phyloP scores from a whole-genome alignment of 1,139 yeast genomes.

The Hansenula sp. region DNA sequence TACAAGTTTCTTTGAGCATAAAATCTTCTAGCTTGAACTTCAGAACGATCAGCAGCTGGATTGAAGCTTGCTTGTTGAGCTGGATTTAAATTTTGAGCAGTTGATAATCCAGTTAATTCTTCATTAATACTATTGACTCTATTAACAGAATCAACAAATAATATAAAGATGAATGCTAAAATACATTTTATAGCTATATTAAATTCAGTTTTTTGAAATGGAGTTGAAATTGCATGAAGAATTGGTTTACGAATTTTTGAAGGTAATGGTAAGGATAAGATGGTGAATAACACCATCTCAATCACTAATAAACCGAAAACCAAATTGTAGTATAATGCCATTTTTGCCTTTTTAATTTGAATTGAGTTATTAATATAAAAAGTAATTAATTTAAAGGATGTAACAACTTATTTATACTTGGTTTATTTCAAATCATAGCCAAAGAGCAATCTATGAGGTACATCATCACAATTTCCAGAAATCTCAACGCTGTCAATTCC shows the following conservation, averaged over 20 bases:
- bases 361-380: neutral
- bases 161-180: constrained; percentile 75
- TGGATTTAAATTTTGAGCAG: constrained; percentile 13
- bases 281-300: constrained; percentile 79
- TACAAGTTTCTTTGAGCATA: constrained; percentile 97
- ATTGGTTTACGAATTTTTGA: constrained; percentile 65
- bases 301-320: constrained; percentile 70
- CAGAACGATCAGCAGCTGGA: constrained; percentile 53
- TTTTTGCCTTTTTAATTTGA: constrained; percentile 18
- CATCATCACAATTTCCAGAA: neutral
- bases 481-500: neutral
- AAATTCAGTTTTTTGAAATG: constrained; percentile 67
- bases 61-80: constrained; percentile 16
- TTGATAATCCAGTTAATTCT: constrained; percentile 40
- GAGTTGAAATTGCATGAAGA: constrained; percentile 58
- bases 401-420: no score
- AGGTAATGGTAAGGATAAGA: constrained; percentile 86
- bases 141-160: constrained; percentile 86
- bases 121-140: constrained; percentile 68
- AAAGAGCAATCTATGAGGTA: neutral
- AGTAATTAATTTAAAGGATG: neutral
- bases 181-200: constrained; percentile 79
- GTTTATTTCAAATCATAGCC: neutral
- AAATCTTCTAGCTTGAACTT: constrained; percentile 84
- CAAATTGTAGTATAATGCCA: constrained; percentile 73